Percentiles rank a stretch among this genome's conserved stretches.
Evolutionary conservation across 345 rosid species (phyloP).

Genomic region (Eucalyptus tenuipes): DNA sequence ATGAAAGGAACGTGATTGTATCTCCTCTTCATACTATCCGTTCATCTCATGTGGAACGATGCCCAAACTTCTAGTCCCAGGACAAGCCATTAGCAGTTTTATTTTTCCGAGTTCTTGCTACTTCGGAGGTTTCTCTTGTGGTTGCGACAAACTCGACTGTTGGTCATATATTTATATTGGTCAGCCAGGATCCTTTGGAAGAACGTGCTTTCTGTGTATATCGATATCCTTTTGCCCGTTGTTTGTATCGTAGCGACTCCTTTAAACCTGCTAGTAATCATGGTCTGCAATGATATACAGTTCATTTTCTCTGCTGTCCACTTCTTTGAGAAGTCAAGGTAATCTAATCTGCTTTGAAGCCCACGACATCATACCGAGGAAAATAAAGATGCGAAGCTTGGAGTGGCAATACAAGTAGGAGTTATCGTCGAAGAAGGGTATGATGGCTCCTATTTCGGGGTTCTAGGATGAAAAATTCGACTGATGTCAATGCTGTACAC

Average conservation of each 20-base stretch:
- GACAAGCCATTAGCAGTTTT: background rate
- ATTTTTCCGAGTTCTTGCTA: background rate
- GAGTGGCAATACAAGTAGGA: background rate
- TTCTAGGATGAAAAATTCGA: background rate
- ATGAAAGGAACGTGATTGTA: background rate
- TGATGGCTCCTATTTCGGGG: background rate
- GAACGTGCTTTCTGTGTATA: background rate
- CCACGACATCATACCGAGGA: background rate
- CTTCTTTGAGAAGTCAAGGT: too few species aligned
- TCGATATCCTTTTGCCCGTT: background rate
- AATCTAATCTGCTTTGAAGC: background rate
- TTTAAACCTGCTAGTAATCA: background rate
- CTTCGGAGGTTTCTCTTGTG: background rate
- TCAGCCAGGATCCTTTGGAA: background rate
- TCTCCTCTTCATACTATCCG: background rate
- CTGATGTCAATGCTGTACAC: too few species aligned
- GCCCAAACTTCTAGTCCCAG: too few species aligned
- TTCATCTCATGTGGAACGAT: too few species aligned
- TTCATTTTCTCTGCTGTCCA: background rate
- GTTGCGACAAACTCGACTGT: background rate
- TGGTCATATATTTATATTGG: background rate
- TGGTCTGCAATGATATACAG: background rate
- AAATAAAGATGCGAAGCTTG: background rate
- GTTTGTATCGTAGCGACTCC: background rate
- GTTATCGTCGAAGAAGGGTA: too few species aligned